Conservation (phyloP, 345 rosid species). For the Rhodomyrtus tomentosa region DNA sequence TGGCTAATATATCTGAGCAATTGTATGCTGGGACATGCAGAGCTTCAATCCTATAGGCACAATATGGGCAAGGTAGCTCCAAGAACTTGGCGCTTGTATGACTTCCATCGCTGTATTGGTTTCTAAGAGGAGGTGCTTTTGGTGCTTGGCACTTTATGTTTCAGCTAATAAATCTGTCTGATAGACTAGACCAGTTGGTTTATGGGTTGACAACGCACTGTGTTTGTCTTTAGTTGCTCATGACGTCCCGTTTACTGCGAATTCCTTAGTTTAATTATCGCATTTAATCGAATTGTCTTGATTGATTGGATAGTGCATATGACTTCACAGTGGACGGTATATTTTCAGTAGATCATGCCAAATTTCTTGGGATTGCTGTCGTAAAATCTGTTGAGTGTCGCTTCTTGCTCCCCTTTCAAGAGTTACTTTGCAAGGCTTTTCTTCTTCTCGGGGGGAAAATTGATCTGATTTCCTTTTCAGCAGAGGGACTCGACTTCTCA, state of each 20-base stretch:
- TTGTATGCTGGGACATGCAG: background rate
- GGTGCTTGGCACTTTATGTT: background rate
- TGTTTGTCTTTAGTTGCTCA: background rate
- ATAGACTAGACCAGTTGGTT: background rate
- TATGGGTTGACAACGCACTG: background rate
- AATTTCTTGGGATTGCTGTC: background rate
- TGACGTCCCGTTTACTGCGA: background rate
- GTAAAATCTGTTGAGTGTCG: too few species aligned
- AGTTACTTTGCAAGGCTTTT: background rate
- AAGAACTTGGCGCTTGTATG: background rate
- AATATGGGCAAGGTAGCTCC: background rate
- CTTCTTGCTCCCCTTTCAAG: background rate
- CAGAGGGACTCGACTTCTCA: slow-evolving; percentile 59
- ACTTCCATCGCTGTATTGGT: background rate
- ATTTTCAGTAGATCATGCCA: background rate
- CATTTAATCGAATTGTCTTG: background rate
- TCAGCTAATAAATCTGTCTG: background rate
- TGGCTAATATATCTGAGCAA: background rate
- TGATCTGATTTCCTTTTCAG: slow-evolving; percentile 1
- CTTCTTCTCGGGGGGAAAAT: background rate
- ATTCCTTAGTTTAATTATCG: background rate
- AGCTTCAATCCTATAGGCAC: background rate
- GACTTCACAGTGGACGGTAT: background rate
- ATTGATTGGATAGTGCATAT: background rate
- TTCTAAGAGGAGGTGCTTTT: background rate